These are phyloP conservation scores for Diaporthe sp. DNA, from an alignment of 2,329 filamentous ascomycete species.

Conservation along the genomic window DNA sequence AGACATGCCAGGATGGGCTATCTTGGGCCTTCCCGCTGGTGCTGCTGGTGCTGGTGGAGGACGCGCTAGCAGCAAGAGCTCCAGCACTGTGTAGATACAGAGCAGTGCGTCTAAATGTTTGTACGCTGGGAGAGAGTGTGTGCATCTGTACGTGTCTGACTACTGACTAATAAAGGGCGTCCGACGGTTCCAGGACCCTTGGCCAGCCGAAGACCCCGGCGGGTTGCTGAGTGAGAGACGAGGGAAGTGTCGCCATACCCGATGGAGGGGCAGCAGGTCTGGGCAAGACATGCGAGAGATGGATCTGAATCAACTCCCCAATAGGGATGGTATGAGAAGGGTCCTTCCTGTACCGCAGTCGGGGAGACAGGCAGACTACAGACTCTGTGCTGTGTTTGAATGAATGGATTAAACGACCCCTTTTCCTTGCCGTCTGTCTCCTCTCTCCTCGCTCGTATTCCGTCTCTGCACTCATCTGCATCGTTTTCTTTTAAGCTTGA, in stretches of 20 bases:
- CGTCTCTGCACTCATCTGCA: background rate
- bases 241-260: conserved; percentile 19
- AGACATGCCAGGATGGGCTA: conserved; percentile 14
- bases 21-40: conserved; percentile 2
- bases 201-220: conserved; percentile 20
- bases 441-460: background rate
- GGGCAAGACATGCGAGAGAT: conserved; percentile 37
- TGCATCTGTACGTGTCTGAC: background rate
- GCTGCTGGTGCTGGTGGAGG: background rate
- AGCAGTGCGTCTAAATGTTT: background rate
- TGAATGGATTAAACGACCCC: background rate
- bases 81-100: conserved; percentile 9
- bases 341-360: background rate
- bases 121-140: background rate
- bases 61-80: background rate
- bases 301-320: conserved; percentile 30
- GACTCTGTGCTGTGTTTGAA: background rate
- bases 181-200: conserved; percentile 17
- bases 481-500: background rate
- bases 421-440: background rate
- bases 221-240: conserved; percentile 26
- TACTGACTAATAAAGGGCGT: conserved; percentile 12
- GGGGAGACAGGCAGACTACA: background rate
- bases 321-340: background rate
- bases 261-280: conserved; percentile 32